Evolutionary conservation across 495 filamentous ascomycete species (phyloP).

Genomic region (Xylaria scruposa): DNA sequence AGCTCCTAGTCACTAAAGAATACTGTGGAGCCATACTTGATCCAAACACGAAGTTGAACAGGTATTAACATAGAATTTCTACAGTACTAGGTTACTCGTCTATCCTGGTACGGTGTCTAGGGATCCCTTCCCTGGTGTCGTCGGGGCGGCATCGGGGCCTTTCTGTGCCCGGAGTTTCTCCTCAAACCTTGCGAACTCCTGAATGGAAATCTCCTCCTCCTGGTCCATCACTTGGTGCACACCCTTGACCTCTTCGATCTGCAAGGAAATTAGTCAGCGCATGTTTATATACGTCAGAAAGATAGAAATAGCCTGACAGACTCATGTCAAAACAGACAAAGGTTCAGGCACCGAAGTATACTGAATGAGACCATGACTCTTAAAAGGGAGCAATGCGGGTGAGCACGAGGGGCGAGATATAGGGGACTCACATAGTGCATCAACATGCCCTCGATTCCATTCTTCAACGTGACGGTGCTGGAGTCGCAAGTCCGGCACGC

Average conservation of each 20-base stretch:
- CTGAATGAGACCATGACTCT: background rate
- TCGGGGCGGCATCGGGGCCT: conserved; percentile 51
- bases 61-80: conserved; percentile 35
- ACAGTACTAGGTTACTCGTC: conserved; percentile 27
- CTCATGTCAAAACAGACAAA: background rate
- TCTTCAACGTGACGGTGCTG: conserved; percentile 93
- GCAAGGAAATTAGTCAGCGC: conserved; percentile 30
- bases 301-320: background rate
- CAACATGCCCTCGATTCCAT: conserved; percentile 96
- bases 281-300: background rate
- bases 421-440: conserved; percentile 68
- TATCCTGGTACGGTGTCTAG: conserved; percentile 66
- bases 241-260: conserved; percentile 96
- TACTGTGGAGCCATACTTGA: background rate
- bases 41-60: background rate
- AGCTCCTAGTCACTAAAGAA: conserved; percentile 3
- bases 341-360: background rate
- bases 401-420: conserved; percentile 1
- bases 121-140: conserved; percentile 69
- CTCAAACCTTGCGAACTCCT: conserved; percentile 95
- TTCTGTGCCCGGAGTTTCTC: conserved; percentile 87
- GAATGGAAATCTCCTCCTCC: conserved; percentile 88
- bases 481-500: conserved; percentile 96
- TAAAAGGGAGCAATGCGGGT: background rate
- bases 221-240: conserved; percentile 90